Evolutionary conservation across 208 protist genomes (phyloP), one percentile per base, ranked within the genome.

Genomic region (Acanthamoeba castellanii): DNA sequence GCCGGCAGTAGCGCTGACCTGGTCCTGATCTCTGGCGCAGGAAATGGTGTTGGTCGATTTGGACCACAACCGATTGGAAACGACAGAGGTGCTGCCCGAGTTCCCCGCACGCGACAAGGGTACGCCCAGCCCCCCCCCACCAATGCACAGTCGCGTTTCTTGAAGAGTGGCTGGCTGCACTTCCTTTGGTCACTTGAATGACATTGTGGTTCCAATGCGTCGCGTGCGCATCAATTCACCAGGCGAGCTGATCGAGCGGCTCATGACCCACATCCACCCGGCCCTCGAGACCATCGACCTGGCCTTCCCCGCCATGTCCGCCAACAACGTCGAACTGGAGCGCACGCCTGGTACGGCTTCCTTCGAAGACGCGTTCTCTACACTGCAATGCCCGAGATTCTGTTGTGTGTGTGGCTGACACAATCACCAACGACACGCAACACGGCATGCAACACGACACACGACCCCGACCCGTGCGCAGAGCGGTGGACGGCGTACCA

Each of bases 41-140:
- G 74, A 55, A 70, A 70, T 89, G 42, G 82, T 89, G 20, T 25
- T 89, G 50, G 82, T 89, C 13, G 82, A 89, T 66, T 27, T 89
- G 52, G 82, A 89, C 22, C 45, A 37, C 82, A 89, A 89, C 82
- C 61, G 30, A 47, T 11, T 89, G 27, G 55, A 89, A 22, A 42
- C 47, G 14, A 52, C 82, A 8, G 82, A 89, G 37, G 52, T 27
- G 3, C 52, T 89, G 2, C 52, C 82, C 25, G 82, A 57, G 30
- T 81, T 81, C 27, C 72, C 72, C 9, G 30, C 72, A 4, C 72
- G 72, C 14, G 34, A 81, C 25, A 81, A 81, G 27, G 34, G 72
- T 81, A 61, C 55, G 55, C 22, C 9, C 22, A 22, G 18, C 20
- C 5, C 3, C 22, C 59, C 59, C n/a, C n/a, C n/a, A n/a, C n/a